phyloP scores from a whole-genome alignment of 441 rosid species.

The Populus hybrid region DNA sequence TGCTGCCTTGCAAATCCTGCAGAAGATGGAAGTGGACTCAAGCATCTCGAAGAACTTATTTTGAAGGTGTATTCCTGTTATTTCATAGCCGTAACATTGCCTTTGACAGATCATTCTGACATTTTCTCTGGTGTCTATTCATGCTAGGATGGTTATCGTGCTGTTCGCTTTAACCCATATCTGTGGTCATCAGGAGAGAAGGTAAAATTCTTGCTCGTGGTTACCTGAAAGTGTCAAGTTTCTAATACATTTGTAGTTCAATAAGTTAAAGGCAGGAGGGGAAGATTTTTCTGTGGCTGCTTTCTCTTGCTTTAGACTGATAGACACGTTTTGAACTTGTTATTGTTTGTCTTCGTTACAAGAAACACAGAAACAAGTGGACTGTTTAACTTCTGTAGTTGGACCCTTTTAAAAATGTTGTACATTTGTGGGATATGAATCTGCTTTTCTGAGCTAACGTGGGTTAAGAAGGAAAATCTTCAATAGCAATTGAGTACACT shows the following conservation, averaged over 20 bases:
- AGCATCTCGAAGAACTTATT: constrained; percentile 75
- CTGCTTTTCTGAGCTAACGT: not conserved
- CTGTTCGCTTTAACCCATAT: constrained; percentile 92
- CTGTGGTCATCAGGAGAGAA: constrained; percentile 83
- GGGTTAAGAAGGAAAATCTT: not conserved
- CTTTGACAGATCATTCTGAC: constrained; percentile 19
- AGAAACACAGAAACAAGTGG: not conserved
- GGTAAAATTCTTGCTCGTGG: constrained; percentile 33
- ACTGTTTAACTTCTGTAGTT: not conserved
- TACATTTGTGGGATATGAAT: not conserved
- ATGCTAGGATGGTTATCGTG: constrained; percentile 72
- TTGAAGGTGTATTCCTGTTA: constrained; percentile 47
- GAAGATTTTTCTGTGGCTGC: not conserved
- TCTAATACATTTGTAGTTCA: not conserved
- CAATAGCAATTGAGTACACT: not conserved
- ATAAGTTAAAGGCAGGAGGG: not conserved
- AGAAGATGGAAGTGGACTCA: constrained; percentile 77
- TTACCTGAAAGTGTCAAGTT: not conserved
- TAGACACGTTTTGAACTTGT: not conserved
- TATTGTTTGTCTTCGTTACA: not conserved
- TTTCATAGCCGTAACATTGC: constrained; percentile 4
- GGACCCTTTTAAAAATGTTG: not conserved
- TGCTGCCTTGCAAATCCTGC: constrained; percentile 96
- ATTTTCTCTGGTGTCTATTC: constrained; percentile 8
- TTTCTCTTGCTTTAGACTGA: not conserved